These are phyloP conservation scores for Pseudotulostoma volvatum DNA, from an alignment of 495 filamentous ascomycete species.

Conservation along the genomic window DNA sequence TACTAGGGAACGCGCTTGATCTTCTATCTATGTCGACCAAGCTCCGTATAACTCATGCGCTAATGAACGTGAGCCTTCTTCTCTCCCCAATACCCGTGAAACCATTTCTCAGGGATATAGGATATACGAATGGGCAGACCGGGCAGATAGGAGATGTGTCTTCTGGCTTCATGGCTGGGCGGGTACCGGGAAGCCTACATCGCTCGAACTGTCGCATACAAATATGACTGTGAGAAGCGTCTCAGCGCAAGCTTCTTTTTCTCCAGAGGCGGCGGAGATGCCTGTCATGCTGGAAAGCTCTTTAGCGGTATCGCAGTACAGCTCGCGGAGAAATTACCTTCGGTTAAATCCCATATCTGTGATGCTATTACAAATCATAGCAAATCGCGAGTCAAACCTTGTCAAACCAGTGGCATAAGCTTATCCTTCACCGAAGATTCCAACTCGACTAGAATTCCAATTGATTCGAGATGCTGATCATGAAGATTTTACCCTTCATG, in stretches of 20 bases:
- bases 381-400: conserved; percentile 13
- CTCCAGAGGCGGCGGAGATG: conserved; percentile 22
- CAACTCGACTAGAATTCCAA: conserved; percentile 13
- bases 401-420: conserved; percentile 19
- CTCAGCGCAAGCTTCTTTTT: conserved; percentile 25
- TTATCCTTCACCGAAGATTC: conserved; percentile 9
- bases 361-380: conserved; percentile 15
- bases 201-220: conserved; percentile 15
- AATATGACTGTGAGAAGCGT: conserved; percentile 1
- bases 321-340: not conserved
- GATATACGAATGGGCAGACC: not conserved
- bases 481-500: conserved; percentile 11
- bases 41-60: conserved; percentile 1
- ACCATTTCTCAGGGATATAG: not conserved
- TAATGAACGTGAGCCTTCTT: not conserved
- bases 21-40: not conserved
- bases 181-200: conserved; percentile 30
- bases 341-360: conserved; percentile 10
- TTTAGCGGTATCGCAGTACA: no score
- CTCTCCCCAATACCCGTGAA: conserved; percentile 1
- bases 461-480: conserved; percentile 10
- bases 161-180: conserved; percentile 12
- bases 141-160: not conserved
- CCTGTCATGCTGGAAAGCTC: no score
- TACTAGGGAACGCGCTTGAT: no score